Evolutionary conservation across 2,329 filamentous ascomycete genomes (phyloP), one percentile per base, ranked within the genome.

Genomic region (Helotiales sp.): DNA sequence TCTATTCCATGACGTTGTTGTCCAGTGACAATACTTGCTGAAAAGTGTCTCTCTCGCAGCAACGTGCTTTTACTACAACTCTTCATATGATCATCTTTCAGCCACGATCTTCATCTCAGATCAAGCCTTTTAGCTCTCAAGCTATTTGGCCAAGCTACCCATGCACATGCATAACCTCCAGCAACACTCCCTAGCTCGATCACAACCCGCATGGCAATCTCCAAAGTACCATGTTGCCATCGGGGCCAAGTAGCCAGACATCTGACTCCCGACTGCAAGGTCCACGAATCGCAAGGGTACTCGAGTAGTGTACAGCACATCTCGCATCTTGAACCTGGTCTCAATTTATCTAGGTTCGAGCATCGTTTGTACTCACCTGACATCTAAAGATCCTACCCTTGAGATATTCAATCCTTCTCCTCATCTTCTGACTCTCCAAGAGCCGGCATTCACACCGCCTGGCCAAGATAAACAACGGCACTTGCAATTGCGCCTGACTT

Each of bases 71-170:
- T n/a, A n/a, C n/a, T n/a, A n/a, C n/a, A n/a, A n/a, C n/a, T n/a
- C n/a, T n/a, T n/a, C n/a, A n/a, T n/a, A n/a, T n/a, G n/a, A n/a
- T 13, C 46, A 25, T 24, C 46, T 22, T 44, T 1, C 33, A 19
- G 33, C 54, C 46, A 46, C 54, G 54, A 56, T 52, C 54, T 24
- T 31, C 30, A 15, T 27, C 29, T 36, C 52, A 3, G 22, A 38
- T 56, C 54, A 56, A 56, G 54, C 54, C 5, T 56, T 52, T 33
- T 36, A 44, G 54, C 52, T 56, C 54, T 52, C 54, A 52, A n/a
- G n/a, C n/a, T n/a, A n/a, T n/a, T n/a, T n/a, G n/a, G n/a, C n/a
- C n/a, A n/a, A n/a, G 47, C 47, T 42, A 54, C 52, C 34, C 40
- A 34, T 54, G 52, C 38, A 29, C 27, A 15, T 15, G 24, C 9